Evolutionary conservation across 305 asterid genomes (phyloP), one percentile per base, ranked within the genome.

Genomic region (Plantago rigida): DNA sequence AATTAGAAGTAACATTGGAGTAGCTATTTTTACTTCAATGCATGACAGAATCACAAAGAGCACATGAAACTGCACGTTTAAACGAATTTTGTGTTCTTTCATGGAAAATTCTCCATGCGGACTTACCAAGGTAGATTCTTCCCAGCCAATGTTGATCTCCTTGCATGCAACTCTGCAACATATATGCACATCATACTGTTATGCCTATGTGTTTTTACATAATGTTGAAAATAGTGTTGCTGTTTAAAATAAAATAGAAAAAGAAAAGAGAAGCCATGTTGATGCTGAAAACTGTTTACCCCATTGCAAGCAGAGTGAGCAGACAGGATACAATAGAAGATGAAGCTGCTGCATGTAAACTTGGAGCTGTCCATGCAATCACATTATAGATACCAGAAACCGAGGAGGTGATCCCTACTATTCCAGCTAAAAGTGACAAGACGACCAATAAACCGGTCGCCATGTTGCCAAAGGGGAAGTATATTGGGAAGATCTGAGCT

Each of bases 301-400:
- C 98, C 96, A 88, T 86, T 3, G 98, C 96, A 1, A 92, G 94
- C 47, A 92, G 63, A 41, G 98, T 84, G 41, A 92, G 85, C 0
- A 75, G 41, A 89, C 80, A 88, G 42, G 93, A 64, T 2, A 84
- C 67, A 29, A 88, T 73, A 64, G 98, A 83, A 61, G 95, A 84
- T 13, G 87, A 68, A 71, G 87, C 87, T 58, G 96, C 96, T 57
- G 96, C 85, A 60, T 86, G 78, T 5, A 86, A 73, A 68, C 71
- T 84, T n/a, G 94, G 73, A 64, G 74, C 56, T 70, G 77, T 68
- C 94, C 86, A 79, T 46, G 79, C 79, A 13, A 68, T 11, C 17
- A 88, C 80, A 70, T 86, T 79, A 4, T 45, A 73, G 73, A 88
- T 71, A 50, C 82, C 93, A 61, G 75, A 63, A 44, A 83, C 51